A percentile compares a stretch with the other conserved stretches of the same genome.
Evolutionary conservation across 345 rosid genomes (phyloP).

Genomic region (Citrus trifoliata): DNA sequence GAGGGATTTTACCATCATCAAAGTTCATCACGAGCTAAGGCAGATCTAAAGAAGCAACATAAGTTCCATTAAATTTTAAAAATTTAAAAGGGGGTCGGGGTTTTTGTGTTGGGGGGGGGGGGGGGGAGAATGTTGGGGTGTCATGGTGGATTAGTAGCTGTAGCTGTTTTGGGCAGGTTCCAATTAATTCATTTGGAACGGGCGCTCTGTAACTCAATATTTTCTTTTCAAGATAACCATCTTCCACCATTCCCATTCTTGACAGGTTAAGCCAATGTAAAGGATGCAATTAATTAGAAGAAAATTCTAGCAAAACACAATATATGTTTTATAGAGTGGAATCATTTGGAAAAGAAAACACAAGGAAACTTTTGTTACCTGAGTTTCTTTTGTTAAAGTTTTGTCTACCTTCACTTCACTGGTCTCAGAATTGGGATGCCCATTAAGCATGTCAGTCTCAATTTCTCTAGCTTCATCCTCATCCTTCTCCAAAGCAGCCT

Average conservation of each 20-base stretch:
- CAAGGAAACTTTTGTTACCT: constrained; percentile 20
- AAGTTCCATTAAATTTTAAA: background rate
- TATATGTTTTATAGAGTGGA: background rate
- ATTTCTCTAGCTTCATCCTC: constrained; percentile 39
- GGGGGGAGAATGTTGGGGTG: too few relatives aligned
- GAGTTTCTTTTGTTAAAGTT: constrained; percentile 29
- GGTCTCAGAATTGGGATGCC: constrained; percentile 25
- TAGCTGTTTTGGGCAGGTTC: background rate
- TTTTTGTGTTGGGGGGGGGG: too few relatives aligned
- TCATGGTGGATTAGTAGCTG: background rate
- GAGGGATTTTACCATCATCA: background rate
- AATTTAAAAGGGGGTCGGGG: background rate
- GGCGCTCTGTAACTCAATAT: background rate
- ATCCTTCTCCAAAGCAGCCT: constrained; percentile 30
- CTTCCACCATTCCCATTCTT: too few relatives aligned
- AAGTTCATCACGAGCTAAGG: background rate
- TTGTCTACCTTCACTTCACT: constrained; percentile 32
- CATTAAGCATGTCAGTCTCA: constrained; percentile 31
- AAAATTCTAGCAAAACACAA: background rate
- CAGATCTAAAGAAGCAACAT: background rate
- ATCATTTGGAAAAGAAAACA: background rate
- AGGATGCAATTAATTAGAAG: background rate
- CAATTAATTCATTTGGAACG: background rate
- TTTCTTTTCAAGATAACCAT: background rate
- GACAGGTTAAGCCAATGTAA: too few relatives aligned